Conservation (phyloP, 2,329 filamentous ascomycete genomes). For the Clarireedia paspali region DNA sequence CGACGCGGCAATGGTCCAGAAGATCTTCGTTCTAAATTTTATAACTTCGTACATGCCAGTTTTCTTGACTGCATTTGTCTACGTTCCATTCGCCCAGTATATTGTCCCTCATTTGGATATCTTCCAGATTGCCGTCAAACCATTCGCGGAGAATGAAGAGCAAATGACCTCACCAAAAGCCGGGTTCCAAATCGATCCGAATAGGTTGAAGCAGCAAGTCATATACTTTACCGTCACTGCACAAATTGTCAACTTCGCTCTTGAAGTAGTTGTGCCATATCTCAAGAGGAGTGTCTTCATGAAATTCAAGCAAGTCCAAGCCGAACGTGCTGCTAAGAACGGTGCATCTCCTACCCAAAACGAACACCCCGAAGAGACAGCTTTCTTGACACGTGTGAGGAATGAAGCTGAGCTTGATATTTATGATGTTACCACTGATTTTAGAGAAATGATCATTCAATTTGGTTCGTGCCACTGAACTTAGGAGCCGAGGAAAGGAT, state of each 20-base stretch:
- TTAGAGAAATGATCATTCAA: conserved; percentile 89
- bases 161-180: conserved; percentile 49
- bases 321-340: conserved; percentile 48
- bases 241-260: conserved; percentile 77
- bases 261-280: conserved; percentile 80
- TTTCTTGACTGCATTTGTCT: conserved; percentile 89
- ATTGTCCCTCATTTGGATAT: conserved; percentile 82
- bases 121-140: conserved; percentile 66
- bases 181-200: conserved; percentile 74
- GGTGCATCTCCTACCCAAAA: conserved; percentile 33
- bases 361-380: conserved; percentile 69
- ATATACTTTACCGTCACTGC: conserved; percentile 95
- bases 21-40: conserved; percentile 94
- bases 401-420: conserved; percentile 72
- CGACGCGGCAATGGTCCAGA: conserved; percentile 76
- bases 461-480: conserved; percentile 41
- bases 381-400: conserved; percentile 74
- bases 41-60: conserved; percentile 91
- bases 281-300: conserved; percentile 70
- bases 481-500: not conserved
- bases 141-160: conserved; percentile 69
- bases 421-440: conserved; percentile 86
- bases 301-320: conserved; percentile 71
- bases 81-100: conserved; percentile 80
- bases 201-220: conserved; percentile 79